These are phyloP conservation scores for Fusarium sp. DNA, from an alignment of 2,329 filamentous ascomycete genomes.

Conservation along the genomic window DNA sequence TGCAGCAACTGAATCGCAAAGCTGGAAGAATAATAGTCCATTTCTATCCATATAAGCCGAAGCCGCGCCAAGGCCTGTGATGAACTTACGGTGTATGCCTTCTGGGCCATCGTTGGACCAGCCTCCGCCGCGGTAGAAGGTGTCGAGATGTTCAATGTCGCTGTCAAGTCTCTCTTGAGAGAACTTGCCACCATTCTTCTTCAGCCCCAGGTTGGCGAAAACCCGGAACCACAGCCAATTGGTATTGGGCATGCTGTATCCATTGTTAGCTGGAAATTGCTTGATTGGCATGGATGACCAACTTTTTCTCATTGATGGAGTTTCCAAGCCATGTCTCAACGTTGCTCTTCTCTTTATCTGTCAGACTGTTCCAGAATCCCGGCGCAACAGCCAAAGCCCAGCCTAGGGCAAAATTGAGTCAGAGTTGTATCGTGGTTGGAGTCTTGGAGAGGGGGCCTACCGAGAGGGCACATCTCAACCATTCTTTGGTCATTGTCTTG, in stretches of 20 bases:
- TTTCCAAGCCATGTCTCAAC: conserved; percentile 78
- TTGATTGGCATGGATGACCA: conserved; percentile 13
- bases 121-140: conserved; percentile 81
- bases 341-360: conserved; percentile 68
- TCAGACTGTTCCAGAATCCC: conserved; percentile 72
- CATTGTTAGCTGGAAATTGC: conserved; percentile 11
- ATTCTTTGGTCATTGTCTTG: conserved; percentile 82
- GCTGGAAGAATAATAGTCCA: conserved; percentile 86
- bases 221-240: conserved; percentile 85
- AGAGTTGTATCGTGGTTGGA: neutral
- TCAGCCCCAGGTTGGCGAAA: conserved; percentile 81
- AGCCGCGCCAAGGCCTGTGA: neutral
- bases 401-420: conserved; percentile 48
- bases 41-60: conserved; percentile 58
- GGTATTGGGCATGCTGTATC: conserved; percentile 71
- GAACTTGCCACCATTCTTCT: conserved; percentile 76
- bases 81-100: conserved; percentile 69
- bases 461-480: conserved; percentile 85
- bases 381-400: conserved; percentile 76
- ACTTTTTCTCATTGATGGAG: conserved; percentile 80
- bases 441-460: conserved; percentile 41
- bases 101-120: conserved; percentile 86
- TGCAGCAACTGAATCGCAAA: conserved; percentile 86
- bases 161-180: conserved; percentile 74
- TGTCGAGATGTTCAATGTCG: conserved; percentile 81